These are phyloP conservation scores for Earliella scabrosa DNA, from an alignment of 1,284 basidiomycete genomes.

Conservation along the genomic window DNA sequence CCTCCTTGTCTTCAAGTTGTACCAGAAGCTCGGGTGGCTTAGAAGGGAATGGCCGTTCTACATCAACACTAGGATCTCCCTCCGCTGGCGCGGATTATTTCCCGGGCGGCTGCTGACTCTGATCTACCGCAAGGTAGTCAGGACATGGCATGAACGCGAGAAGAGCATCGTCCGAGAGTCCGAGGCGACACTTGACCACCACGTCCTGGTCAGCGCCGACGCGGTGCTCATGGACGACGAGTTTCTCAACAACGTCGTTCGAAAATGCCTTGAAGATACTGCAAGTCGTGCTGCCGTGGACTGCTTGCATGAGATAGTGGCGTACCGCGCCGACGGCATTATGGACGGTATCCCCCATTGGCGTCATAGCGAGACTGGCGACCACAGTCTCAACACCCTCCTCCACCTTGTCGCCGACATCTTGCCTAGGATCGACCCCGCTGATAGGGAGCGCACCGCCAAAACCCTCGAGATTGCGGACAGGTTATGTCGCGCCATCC, in stretches of 20 bases:
- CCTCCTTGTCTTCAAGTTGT: slow-evolving; percentile 6
- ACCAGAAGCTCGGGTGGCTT: slow-evolving; percentile 12
- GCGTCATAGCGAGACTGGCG: slow-evolving; percentile 17
- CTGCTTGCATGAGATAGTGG: slow-evolving; percentile 21
- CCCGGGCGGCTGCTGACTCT: slow-evolving; percentile 12
- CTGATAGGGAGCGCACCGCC: slow-evolving; percentile 1
- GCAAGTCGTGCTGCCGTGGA: slow-evolving; percentile 9
- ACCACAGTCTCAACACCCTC: slow-evolving; percentile 14
- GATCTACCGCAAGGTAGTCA: slow-evolving; percentile 11
- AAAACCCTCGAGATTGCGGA: slow-evolving; percentile 15
- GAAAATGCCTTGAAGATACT: slow-evolving; percentile 18
- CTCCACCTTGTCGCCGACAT: slow-evolving; percentile 23
- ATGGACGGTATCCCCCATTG: slow-evolving; percentile 22
- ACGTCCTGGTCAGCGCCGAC: slow-evolving; percentile 26
- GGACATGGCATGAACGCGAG: slow-evolving; percentile 28
- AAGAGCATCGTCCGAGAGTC: slow-evolving; percentile 13
- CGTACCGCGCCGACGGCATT: slow-evolving; percentile 20
- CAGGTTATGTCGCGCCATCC: slow-evolving; percentile 21
- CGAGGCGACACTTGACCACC: slow-evolving; percentile 17
- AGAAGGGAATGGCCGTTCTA: slow-evolving; percentile 14
- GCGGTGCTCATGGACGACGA: slow-evolving; percentile 30
- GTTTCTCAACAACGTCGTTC: slow-evolving; percentile 23
- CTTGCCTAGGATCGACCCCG: slow-evolving; percentile 14
- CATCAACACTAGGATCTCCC: slow-evolving; percentile 8
- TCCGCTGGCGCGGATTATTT: slow-evolving; percentile 9